Conservation (phyloP, 1,284 basidiomycete species). For the Ustilago crameri region DNA sequence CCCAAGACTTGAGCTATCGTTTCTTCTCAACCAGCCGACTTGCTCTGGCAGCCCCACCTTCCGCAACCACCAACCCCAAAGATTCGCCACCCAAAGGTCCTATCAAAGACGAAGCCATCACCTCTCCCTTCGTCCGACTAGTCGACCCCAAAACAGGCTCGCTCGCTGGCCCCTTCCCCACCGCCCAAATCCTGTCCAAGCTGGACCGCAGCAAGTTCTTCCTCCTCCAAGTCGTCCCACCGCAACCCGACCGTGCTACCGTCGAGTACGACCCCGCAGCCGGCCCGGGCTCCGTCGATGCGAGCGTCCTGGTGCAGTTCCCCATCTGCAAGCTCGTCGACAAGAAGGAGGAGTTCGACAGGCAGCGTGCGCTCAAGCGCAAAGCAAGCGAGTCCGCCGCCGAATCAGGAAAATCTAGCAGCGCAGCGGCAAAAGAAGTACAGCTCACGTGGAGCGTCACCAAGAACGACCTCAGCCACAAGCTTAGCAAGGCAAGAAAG, state of each 20-base stretch:
- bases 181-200: conserved; percentile 45
- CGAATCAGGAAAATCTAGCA: background rate
- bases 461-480: conserved; percentile 57
- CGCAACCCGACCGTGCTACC: conserved; percentile 17
- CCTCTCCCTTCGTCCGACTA: conserved; percentile 38
- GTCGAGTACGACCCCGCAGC: conserved; percentile 15
- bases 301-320: conserved; percentile 28
- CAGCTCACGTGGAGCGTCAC: conserved; percentile 58
- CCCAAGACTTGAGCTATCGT: background rate
- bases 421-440: conserved; percentile 23
- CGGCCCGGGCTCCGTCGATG: conserved; percentile 1
- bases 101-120: conserved; percentile 42
- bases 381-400: background rate
- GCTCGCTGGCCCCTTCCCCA: conserved; percentile 50
- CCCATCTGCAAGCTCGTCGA: conserved; percentile 69
- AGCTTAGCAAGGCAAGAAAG: conserved; percentile 43
- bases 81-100: conserved; percentile 11
- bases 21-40: background rate
- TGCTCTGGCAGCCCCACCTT: conserved; percentile 1
- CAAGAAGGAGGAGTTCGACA: conserved; percentile 68
- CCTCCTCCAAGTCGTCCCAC: conserved; percentile 55
- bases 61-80: background rate
- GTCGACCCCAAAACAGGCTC: conserved; percentile 58
- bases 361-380: conserved; percentile 40
- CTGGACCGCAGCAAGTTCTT: conserved; percentile 55